phyloP scores from a whole-genome alignment of 2,329 filamentous ascomycete species.

The Zarea fungicola region DNA sequence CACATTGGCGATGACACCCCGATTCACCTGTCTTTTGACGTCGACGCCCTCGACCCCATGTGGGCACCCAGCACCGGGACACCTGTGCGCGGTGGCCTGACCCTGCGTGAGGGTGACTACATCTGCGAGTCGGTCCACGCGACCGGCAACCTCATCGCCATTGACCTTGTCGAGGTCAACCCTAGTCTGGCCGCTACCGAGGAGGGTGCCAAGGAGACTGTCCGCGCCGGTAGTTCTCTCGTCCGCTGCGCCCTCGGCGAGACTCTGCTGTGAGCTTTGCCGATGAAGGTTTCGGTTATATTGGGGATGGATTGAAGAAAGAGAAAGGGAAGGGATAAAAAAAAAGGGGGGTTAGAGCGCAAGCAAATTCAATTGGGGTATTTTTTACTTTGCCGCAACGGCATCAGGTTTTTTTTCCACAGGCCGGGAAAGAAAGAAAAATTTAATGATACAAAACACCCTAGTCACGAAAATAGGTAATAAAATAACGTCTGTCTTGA shows the following conservation, averaged over 20 bases:
- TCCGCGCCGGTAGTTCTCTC: constrained; percentile 83
- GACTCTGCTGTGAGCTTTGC: constrained; percentile 62
- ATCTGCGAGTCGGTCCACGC: constrained; percentile 86
- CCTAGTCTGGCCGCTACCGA: constrained; percentile 59
- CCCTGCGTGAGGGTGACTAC: constrained; percentile 91
- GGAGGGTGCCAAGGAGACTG: constrained; percentile 74
- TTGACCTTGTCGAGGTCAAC: constrained; percentile 82
- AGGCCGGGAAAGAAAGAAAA: constrained; percentile 9
- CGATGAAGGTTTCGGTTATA: not conserved
- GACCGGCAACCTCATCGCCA: constrained; percentile 70
- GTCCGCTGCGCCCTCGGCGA: constrained; percentile 90
- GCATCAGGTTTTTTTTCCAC: too few relatives aligned
- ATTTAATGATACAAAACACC: constrained; percentile 10
- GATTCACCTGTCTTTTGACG: constrained; percentile 95
- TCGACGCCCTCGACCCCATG: constrained; percentile 92
- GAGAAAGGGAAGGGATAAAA: not conserved
- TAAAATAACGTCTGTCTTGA: constrained; percentile 8
- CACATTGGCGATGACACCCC: constrained; percentile 93
- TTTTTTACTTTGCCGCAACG: too few relatives aligned
- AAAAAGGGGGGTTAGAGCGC: constrained; percentile 2
- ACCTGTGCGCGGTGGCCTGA: constrained; percentile 87
- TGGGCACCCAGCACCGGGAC: constrained; percentile 96
- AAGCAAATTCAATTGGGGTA: too few relatives aligned
- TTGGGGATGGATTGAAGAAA: too few relatives aligned
- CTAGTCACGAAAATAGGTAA: constrained; percentile 11